Evolutionary conservation across 306 rosid species (phyloP).

Genomic region (Gynostemma pentaphyllum): DNA sequence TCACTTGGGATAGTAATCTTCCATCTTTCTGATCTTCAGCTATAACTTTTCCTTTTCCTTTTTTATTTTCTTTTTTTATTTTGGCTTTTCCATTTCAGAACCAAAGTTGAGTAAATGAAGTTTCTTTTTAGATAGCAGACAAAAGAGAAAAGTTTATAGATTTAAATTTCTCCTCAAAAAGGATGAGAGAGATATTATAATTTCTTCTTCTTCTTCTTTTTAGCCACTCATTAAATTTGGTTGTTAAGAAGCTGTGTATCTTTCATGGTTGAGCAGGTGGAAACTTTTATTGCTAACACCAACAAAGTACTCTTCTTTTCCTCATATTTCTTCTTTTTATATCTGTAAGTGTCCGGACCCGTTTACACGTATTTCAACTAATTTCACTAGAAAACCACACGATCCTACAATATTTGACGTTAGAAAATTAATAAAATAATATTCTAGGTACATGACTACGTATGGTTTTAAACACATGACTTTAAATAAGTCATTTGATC

Average conservation of each 20-base stretch:
- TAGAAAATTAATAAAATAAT: no score
- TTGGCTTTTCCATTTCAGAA: not conserved
- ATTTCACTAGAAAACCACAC: no score
- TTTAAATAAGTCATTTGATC: no score
- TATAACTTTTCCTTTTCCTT: not conserved
- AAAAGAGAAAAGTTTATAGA: not conserved
- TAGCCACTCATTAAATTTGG: conserved; percentile 16
- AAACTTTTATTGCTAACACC: conserved; percentile 39
- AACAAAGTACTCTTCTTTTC: conserved; percentile 14
- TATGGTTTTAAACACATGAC: no score
- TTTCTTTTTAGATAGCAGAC: not conserved
- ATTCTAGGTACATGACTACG: no score
- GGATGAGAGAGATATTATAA: not conserved
- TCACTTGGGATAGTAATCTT: not conserved
- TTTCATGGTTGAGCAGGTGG: conserved; percentile 59
- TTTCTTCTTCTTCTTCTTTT: no score
- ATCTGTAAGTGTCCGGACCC: no score
- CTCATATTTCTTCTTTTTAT: no score
- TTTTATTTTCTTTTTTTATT: no score
- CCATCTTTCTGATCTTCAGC: not conserved
- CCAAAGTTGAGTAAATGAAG: not conserved
- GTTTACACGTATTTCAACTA: no score
- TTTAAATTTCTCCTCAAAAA: not conserved
- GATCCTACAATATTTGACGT: no score
- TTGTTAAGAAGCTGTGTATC: conserved; percentile 43